Conservation (phyloP, 208 protist genomes). For the Angomonas desouzai region DNA sequence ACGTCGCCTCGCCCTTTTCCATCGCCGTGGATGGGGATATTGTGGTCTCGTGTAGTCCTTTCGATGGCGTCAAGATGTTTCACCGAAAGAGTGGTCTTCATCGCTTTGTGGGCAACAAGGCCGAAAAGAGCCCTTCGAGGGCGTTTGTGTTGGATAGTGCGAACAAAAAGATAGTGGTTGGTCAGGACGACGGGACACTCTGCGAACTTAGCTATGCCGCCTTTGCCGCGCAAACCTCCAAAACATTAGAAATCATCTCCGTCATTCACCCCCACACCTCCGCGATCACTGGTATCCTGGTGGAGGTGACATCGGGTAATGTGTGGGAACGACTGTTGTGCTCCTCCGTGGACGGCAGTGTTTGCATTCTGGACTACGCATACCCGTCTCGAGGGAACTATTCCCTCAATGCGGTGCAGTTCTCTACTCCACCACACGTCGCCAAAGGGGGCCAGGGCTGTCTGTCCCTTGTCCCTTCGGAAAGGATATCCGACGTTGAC, state of each 20-base stretch:
- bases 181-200: conserved; percentile 46
- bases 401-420: not conserved
- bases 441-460: not conserved
- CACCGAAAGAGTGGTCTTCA: conserved; percentile 26
- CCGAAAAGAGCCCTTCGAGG: conserved; percentile 22
- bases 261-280: conserved; percentile 28
- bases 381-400: conserved; percentile 1
- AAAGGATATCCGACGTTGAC: not conserved
- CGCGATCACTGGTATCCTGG: conserved; percentile 46
- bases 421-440: not conserved
- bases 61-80: conserved; percentile 51
- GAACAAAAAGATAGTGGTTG: conserved; percentile 57
- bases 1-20: conserved; percentile 40
- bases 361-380: conserved; percentile 38
- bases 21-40: conserved; percentile 60
- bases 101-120: conserved; percentile 15
- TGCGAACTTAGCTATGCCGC: conserved; percentile 51
- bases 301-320: conserved; percentile 39
- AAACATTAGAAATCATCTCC: conserved; percentile 21
- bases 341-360: conserved; percentile 30
- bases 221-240: conserved; percentile 34
- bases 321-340: conserved; percentile 50
- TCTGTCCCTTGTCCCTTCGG: not conserved
- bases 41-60: conserved; percentile 47
- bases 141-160: conserved; percentile 37